Evolutionary conservation across 1,139 yeast genomes (phyloP), one percentile per base, ranked within the genome.

Genomic region (Sugiyamaella xylanicola): DNA sequence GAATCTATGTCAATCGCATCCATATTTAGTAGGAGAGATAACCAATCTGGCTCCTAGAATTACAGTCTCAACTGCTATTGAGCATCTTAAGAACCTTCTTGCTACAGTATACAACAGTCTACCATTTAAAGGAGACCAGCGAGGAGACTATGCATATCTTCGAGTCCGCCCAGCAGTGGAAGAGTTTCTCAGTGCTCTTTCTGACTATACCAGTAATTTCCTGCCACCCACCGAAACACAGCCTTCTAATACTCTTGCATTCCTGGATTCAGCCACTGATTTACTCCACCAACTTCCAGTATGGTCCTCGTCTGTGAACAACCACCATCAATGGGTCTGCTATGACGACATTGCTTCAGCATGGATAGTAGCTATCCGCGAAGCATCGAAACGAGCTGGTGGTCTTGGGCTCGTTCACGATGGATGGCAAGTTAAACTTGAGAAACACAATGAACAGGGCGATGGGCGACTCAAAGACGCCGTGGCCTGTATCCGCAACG

Each of bases 131-230:
- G 89, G 89, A 59, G 90, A 86, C 63, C 75, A 78, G 19, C 77
- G 80, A 51, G 83, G 87, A 53, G 98, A 92, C 70, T 93, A 93
- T 68, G 86, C 96, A n/a, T 93, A 86, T 71, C 77, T 89, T 57
- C 78, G 98, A 57, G 87, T 92, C 55, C 86, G 89, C 65, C 84
- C 90, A 1, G 73, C 77, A 56, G 79, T 91, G 58, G 81, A 84
- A 61, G 96, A 89, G 65, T 89, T 92, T 65, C 79, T 90, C 60
- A 79, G 82, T 63, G 85, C 95, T 48, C 74, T 92, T 54, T 83
- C 88, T 42, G 98, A 91, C 71, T 91, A 86, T 68, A 84, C 90
- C 5, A 76, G 87, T 60, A 85, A 82, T 65, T 87, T 86, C 67
- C 76, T 91, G 59, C 96, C 96, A 19, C 96, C 96, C 8, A 78